Base-by-base conservation (phyloP, 495 filamentous ascomycete genomes). In the Hypoxylon intermedium region DNA sequence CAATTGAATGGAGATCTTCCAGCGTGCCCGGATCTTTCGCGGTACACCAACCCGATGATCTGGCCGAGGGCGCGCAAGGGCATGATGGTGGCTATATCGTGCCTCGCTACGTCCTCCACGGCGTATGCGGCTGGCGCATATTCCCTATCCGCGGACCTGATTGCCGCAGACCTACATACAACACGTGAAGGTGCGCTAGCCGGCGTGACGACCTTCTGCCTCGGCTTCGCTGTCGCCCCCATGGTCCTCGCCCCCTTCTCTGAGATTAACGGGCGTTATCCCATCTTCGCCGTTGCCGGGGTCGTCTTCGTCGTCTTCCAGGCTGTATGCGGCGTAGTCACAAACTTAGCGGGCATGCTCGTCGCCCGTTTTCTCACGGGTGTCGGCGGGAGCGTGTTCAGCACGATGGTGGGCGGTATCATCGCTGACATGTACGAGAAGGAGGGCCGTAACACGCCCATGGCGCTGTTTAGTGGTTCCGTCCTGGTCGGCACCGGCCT, bases 201-300 rank as follows among this genome's bases (percentile, higher is more conserved):
- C n/a, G 90, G 90, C 9, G 89, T 97, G 41, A 94, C 92, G 0
- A 80, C 85, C 2, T 98, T 95, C 72, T 92, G 89, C 31, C 65
- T 81, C 23, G 93, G 93, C 6, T 97, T 98, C 67, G 91, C 80
- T 0, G 67, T 92, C 37, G 90, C 92, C 0, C 93, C 93, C 0
- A 96, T 98, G 91, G 77, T 93, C 7, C 80, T 97, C 0, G 93
- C 93, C 0, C 93, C 93, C 0, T 89, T 98, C 58, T 92, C 89
- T 1, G 93, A 97, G 76, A 86, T 97, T 63, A 87, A 90, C 65
- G 92, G 92, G 0, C 83, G 92, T 5, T 83, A 88, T 55, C 90
- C 91, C 0, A 88, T 96, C 18, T 95, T 96, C 58, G 79, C 91
- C 37, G 80, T 75, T 0, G 86, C 89, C 33, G 91, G 91, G 0